Evolutionary conservation across 2,329 filamentous ascomycete genomes (phyloP), one percentile per base, ranked within the genome.

Genomic region (Cercospora zeae-maydis): DNA sequence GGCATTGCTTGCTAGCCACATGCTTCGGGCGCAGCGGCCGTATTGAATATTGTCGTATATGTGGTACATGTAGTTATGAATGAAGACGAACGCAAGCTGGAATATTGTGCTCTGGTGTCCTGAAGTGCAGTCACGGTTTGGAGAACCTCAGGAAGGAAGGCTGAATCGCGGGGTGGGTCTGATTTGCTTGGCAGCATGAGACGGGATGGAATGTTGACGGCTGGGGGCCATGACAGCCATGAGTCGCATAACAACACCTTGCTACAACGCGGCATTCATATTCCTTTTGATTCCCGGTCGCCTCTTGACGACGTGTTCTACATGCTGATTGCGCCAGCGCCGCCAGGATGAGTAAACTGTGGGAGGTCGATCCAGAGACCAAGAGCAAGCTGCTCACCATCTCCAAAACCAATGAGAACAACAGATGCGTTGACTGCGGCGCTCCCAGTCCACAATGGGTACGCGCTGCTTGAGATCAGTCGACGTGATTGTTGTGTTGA

Each of bases 391-490:
- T 99, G 75, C 87, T 92, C 68, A 87, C 91, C 66, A 92, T 98
- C 71, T 93, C 96, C 77, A 96, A 96, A 78, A 88, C 88, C 71
- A 89, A 92, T 71, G 88, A 88, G 71, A 99, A 99, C 79, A 92
- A 90, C 75, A 80, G 86, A 72, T 99, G 95, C 82, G 93, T 93
- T 81, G 95, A 99, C 80, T 99, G 95, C 83, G 88, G 88, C 75
- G 93, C 95, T 49, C 93, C 95, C 21, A 96, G 92, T 72, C 95
- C 95, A 66, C 95, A 99, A 89, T 99, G 95, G 95, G 93, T 95
- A 70, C 31, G n/a, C 56, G 62, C 47, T 30, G 31, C 31, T 33
- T 30, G 24, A 42, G 33, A 14, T 21, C 36, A 37, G 49, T 19
- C 21, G 9, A 34, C 33, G 34, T 37, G 47, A 39, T 16, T 39